These are phyloP conservation scores for Buddleja alternifolia DNA, from an alignment of 257 asterid species.

Conservation along the genomic window DNA sequence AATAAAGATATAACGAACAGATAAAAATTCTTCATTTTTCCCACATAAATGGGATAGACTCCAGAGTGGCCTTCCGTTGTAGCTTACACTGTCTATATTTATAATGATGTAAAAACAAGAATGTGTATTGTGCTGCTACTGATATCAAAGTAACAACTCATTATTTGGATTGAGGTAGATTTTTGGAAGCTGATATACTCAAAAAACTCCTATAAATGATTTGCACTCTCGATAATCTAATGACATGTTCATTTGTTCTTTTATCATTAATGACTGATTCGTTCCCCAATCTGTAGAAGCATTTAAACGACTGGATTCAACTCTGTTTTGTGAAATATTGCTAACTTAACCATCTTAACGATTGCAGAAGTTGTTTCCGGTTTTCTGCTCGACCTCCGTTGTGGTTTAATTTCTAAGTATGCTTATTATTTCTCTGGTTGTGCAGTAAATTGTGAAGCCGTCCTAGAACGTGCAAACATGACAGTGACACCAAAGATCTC, in stretches of 20 bases:
- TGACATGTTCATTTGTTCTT: neutral
- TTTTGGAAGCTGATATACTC: too few species aligned
- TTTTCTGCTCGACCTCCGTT: constrained; percentile 11
- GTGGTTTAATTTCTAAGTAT: constrained; percentile 10
- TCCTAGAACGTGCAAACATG: constrained; percentile 49
- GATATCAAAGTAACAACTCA: too few species aligned
- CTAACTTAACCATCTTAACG: neutral
- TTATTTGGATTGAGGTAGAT: too few species aligned
- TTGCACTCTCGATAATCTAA: neutral
- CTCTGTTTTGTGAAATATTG: neutral
- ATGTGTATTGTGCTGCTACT: too few species aligned
- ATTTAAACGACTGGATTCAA: neutral
- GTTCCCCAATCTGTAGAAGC: neutral
- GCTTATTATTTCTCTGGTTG: constrained; percentile 23
- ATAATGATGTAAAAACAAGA: too few species aligned
- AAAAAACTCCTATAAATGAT: neutral
- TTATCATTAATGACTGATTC: neutral
- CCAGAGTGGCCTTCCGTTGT: neutral
- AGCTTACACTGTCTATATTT: too few species aligned
- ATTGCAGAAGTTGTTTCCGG: neutral
- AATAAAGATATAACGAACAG: too few species aligned
- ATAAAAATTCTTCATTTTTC: too few species aligned
- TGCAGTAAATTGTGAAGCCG: constrained; percentile 49
- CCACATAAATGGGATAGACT: too few species aligned
- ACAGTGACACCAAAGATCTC: constrained; percentile 86